Conservation (phyloP, 2,329 filamentous ascomycete genomes). For the Aspergillus hortae region DNA sequence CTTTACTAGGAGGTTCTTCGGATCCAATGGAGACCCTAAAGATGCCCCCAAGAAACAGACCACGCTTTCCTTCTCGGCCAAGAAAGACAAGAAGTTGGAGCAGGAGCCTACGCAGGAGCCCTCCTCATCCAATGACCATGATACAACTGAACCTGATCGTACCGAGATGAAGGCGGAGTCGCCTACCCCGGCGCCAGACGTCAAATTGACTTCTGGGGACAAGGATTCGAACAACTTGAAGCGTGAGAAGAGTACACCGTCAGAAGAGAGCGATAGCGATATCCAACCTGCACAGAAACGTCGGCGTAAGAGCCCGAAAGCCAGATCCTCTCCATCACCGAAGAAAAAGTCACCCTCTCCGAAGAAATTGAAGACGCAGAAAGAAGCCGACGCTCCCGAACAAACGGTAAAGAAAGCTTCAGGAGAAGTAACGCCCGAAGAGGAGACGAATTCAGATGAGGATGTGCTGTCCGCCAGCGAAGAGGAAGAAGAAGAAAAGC, state of each 20-base stretch:
- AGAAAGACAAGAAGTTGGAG: slow-evolving; percentile 44
- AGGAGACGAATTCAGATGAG: slow-evolving; percentile 28
- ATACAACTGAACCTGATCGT: slow-evolving; percentile 15
- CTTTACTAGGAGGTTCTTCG: slow-evolving; percentile 75
- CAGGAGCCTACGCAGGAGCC: slow-evolving; percentile 17
- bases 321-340: slow-evolving; percentile 33
- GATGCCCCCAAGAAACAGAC: slow-evolving; percentile 66
- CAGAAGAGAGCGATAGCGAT: slow-evolving; percentile 45
- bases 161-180: slow-evolving; percentile 7
- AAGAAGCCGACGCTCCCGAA: slow-evolving; percentile 16
- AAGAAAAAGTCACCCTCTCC: slow-evolving; percentile 20
- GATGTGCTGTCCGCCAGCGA: slow-evolving; percentile 46
- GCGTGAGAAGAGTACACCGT: slow-evolving; percentile 27
- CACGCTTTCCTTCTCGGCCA: slow-evolving; percentile 68
- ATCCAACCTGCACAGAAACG: slow-evolving; percentile 60
- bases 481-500: slow-evolving; percentile 62
- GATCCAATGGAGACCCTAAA: slow-evolving; percentile 57
- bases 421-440: slow-evolving; percentile 43
- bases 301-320: slow-evolving; percentile 31
- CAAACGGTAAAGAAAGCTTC: slow-evolving; percentile 38
- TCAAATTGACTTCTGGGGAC: slow-evolving; percentile 2
- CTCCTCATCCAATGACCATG: slow-evolving; percentile 12
- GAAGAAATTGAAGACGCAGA: slow-evolving; percentile 14
- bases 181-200: not conserved
- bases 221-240: slow-evolving; percentile 12